A percentile compares a stretch with the other conserved stretches of the same genome.
These are phyloP conservation scores for Trichoderma sp. DNA, from an alignment of 2,329 filamentous ascomycete genomes.

Conservation along the genomic window DNA sequence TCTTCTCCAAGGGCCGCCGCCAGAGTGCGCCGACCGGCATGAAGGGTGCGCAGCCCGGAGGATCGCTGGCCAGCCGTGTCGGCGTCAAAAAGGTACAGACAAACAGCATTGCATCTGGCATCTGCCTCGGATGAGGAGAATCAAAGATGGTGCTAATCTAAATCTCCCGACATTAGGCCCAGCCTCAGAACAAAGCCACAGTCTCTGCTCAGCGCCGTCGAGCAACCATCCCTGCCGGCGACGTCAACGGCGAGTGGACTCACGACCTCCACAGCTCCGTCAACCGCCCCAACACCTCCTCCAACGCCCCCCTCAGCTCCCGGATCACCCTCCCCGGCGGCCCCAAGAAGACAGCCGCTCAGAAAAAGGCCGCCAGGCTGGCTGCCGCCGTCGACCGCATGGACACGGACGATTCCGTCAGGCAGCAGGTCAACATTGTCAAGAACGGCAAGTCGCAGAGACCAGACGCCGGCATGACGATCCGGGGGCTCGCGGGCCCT, in stretches of 20 bases:
- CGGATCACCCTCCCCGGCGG: conserved; percentile 44
- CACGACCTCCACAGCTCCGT: conserved; percentile 62
- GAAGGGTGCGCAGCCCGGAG: conserved; percentile 41
- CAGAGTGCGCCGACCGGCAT: conserved; percentile 54
- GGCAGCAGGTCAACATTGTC: conserved; percentile 38
- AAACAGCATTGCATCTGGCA: no score
- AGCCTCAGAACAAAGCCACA: conserved; percentile 29
- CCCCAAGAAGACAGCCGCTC: neutral
- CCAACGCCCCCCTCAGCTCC: conserved; percentile 44
- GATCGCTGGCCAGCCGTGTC: conserved; percentile 68
- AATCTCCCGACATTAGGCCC: neutral
- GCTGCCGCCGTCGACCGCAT: conserved; percentile 46
- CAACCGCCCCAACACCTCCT: conserved; percentile 31
- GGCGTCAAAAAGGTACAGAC: conserved; percentile 66
- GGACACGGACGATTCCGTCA: conserved; percentile 34
- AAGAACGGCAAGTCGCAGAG: conserved; percentile 12
- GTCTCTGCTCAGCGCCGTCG: conserved; percentile 30
- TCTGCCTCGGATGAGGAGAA: no score
- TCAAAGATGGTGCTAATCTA: neutral
- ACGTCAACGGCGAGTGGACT: conserved; percentile 67
- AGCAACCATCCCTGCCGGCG: conserved; percentile 44
- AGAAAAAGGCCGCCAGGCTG: conserved; percentile 36
- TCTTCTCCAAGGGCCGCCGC: conserved; percentile 63
- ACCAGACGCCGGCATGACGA: conserved; percentile 56
- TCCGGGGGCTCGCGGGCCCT: conserved; percentile 70